A percentile compares a stretch with the other conserved stretches of the same genome.
Evolutionary conservation across 176 grass and related monocot species (phyloP).

Genomic region (Cenchrus americanus): DNA sequence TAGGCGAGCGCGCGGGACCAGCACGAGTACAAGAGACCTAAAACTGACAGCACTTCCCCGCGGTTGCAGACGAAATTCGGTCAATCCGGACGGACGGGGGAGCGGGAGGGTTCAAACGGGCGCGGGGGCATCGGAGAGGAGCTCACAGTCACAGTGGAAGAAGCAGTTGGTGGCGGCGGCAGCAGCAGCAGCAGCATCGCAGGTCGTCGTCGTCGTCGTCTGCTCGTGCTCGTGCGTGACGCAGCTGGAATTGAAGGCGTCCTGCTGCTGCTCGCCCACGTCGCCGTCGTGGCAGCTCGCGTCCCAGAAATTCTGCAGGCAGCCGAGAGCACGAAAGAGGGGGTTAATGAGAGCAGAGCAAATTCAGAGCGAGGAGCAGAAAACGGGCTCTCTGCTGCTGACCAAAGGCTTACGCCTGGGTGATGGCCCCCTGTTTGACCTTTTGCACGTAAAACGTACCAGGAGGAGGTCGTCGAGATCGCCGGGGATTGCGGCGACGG

Average conservation of each 20-base stretch:
- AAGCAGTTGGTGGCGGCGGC: constrained; percentile 13
- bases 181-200: not conserved
- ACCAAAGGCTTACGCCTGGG: not conserved
- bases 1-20: not conserved
- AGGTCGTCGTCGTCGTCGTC: not conserved
- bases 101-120: not conserved
- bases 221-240: constrained; percentile 26
- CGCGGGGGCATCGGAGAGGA: not conserved
- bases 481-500: constrained; percentile 29
- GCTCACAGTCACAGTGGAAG: constrained; percentile 41
- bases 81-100: not conserved
- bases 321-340: not conserved
- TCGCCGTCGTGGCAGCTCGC: constrained; percentile 51
- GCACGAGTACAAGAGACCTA: not conserved
- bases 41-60: constrained; percentile 1
- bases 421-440: not conserved
- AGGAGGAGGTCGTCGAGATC: constrained; percentile 67
- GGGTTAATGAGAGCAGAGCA: not conserved
- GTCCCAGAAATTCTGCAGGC: constrained; percentile 74
- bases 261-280: constrained; percentile 39
- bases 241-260: constrained; percentile 53
- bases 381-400: not conserved
- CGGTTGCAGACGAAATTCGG: not conserved
- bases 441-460: constrained; percentile 15
- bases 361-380: not conserved